Evolutionary conservation across 73 alveolate species (phyloP).

Genomic region (Tetrahymena elliotti): DNA sequence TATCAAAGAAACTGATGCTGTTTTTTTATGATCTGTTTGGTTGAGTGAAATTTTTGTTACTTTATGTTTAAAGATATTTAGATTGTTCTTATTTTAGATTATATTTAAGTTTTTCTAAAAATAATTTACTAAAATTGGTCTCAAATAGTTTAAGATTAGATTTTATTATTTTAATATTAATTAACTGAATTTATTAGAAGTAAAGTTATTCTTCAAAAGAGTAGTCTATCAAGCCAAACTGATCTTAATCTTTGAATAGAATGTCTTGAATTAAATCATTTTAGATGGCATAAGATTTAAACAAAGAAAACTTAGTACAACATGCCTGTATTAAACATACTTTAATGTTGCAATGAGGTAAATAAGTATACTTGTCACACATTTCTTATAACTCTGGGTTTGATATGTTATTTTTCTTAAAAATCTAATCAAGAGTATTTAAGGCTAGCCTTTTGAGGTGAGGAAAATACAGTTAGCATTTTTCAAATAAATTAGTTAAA

Average conservation of each 20-base stretch:
- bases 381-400: neutral
- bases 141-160: neutral
- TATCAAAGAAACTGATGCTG: neutral
- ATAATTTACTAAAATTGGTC: too few relatives aligned
- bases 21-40: neutral
- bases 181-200: too few relatives aligned
- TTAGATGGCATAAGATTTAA: neutral
- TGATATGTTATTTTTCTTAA: neutral
- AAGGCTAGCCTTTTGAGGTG: neutral
- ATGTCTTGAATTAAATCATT: neutral
- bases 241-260: neutral
- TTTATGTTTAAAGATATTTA: too few relatives aligned
- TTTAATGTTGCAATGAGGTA: neutral
- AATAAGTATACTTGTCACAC: neutral
- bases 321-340: neutral
- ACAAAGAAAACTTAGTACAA: neutral
- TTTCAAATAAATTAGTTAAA: neutral
- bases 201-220: neutral
- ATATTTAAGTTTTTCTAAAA: too few relatives aligned
- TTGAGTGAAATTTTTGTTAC: neutral
- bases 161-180: too few relatives aligned
- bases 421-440: neutral
- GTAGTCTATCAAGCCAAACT: neutral
- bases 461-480: neutral
- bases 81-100: neutral